phyloP scores from a whole-genome alignment of 2,329 filamentous ascomycete species.

The Clonostachys chloroleuca region DNA sequence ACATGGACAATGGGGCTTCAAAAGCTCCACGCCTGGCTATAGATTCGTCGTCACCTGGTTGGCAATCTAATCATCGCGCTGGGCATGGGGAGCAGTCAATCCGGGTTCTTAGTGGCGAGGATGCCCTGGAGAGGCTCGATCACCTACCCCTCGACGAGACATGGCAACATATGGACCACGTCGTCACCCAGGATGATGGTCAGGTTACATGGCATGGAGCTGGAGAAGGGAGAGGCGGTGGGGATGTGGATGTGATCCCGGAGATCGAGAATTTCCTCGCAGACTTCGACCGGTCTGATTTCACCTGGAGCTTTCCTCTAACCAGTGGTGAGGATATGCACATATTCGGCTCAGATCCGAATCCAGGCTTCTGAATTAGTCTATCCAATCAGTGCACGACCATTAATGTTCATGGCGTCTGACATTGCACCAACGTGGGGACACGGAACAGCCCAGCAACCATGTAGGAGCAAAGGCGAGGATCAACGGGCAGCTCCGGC shows the following conservation, averaged over 20 bases:
- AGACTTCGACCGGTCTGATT: background rate
- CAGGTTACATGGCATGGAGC: background rate
- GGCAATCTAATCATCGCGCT: background rate
- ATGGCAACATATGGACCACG: too few species aligned
- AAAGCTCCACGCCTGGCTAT: background rate
- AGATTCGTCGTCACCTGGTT: background rate
- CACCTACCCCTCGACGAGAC: too few species aligned
- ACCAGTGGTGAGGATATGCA: too few species aligned
- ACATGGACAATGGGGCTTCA: background rate
- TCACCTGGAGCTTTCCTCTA: slow-evolving; percentile 2
- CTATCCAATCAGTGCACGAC: too few species aligned
- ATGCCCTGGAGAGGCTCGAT: background rate
- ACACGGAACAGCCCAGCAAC: too few species aligned
- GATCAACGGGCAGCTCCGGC: too few species aligned
- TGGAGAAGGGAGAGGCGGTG: background rate
- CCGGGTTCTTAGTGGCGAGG: background rate
- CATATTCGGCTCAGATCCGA: too few species aligned
- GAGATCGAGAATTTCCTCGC: slow-evolving; percentile 1
- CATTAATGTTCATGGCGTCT: too few species aligned
- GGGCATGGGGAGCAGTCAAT: background rate
- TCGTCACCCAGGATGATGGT: background rate
- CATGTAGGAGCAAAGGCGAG: too few species aligned
- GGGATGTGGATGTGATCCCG: background rate
- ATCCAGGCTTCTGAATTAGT: too few species aligned
- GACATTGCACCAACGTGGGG: too few species aligned